Evolutionary conservation across 2,329 filamentous ascomycete species (phyloP).

Genomic region (Dothiorella sarmentorum): DNA sequence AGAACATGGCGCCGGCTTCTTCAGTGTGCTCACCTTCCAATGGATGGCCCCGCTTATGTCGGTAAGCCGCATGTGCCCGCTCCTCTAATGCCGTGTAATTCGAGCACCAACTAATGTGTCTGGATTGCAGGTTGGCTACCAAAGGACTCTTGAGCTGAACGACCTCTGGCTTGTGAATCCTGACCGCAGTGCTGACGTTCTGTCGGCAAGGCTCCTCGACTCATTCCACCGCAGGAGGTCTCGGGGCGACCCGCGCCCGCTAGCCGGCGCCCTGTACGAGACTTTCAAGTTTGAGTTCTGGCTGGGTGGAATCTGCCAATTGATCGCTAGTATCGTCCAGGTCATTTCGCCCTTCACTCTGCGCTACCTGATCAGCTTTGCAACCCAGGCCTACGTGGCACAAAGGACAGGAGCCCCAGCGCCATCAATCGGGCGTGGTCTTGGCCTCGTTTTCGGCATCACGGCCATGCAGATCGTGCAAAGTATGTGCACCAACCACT

Average conservation of each 20-base stretch:
- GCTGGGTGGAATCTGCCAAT: conserved; percentile 73
- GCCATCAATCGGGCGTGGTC: conserved; percentile 69
- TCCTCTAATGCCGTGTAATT: neutral
- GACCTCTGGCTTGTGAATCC: conserved; percentile 92
- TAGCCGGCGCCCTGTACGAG: conserved; percentile 80
- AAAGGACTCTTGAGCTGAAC: conserved; percentile 73
- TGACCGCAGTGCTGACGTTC: conserved; percentile 64
- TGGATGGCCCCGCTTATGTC: conserved; percentile 89
- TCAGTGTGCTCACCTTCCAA: conserved; percentile 76
- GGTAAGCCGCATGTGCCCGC: conserved; percentile 22
- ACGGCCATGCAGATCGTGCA: conserved; percentile 81
- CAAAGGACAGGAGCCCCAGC: conserved; percentile 48
- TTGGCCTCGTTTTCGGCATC: conserved; percentile 81
- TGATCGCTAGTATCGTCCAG: conserved; percentile 67
- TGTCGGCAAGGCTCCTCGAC: conserved; percentile 63
- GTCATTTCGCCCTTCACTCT: conserved; percentile 82
- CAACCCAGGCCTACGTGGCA: conserved; percentile 72
- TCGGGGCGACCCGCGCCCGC: conserved; percentile 66
- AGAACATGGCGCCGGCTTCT: conserved; percentile 70
- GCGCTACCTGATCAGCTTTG: conserved; percentile 82
- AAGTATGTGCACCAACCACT: conserved; percentile 80
- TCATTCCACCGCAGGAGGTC: conserved; percentile 68
- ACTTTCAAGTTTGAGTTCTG: conserved; percentile 82
- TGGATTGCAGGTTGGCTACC: conserved; percentile 67
- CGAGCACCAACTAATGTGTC: neutral